A percentile compares a stretch with the other conserved stretches of the same genome.
These are phyloP conservation scores for Colletotrichum endophyticum DNA, from an alignment of 2,329 filamentous ascomycete species.

Conservation along the genomic window DNA sequence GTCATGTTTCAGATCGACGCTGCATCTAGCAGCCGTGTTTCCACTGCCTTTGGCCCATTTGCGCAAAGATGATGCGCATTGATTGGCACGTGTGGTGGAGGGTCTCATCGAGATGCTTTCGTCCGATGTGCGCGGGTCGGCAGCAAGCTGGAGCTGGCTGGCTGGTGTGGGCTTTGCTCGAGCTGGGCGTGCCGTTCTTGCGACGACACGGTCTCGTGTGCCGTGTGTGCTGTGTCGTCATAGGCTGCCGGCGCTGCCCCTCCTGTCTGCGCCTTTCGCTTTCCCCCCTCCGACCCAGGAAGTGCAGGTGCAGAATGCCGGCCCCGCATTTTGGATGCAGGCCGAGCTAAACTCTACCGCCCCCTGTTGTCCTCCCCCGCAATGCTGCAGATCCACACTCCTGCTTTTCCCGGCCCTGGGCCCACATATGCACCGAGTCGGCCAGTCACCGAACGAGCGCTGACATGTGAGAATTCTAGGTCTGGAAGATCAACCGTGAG, in stretches of 20 bases:
- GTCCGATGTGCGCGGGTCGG: not conserved
- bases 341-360: slow-evolving; percentile 1
- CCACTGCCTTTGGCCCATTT: not conserved
- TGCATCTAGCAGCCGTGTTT: not conserved
- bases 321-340: slow-evolving; percentile 5
- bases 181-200: not conserved
- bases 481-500: slow-evolving; percentile 99
- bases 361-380: not conserved
- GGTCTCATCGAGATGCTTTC: slow-evolving; percentile 3
- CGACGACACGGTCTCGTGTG: not conserved
- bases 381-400: not conserved
- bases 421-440: not conserved
- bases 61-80: not conserved
- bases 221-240: slow-evolving; percentile 10
- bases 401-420: not conserved
- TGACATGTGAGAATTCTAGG: slow-evolving; percentile 56
- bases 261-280: not conserved
- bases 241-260: not conserved
- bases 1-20: slow-evolving; percentile 16
- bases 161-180: too few species aligned
- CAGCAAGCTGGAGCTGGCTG: not conserved
- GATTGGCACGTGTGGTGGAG: not conserved
- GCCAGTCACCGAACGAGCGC: not conserved
- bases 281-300: not conserved
- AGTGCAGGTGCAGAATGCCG: not conserved